Evolutionary conservation across 768 basidiomycete species (phyloP), one percentile per base, ranked within the genome.

Genomic region (Arthromyces matolae): DNA sequence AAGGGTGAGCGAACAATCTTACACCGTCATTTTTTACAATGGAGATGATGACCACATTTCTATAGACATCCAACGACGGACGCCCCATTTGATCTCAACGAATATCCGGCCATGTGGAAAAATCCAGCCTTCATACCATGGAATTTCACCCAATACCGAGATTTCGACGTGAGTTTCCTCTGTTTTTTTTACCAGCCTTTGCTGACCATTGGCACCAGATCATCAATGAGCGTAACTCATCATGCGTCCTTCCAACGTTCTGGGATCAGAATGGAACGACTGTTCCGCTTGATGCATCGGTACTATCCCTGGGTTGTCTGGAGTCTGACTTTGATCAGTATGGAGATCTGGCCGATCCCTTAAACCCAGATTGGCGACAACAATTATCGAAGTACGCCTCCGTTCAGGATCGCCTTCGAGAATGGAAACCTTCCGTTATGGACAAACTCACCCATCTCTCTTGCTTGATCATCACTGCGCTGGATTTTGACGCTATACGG

Each of bases 261-360:
- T 95, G 89, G 88, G 66, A 77, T 35, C 83, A 93, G 40, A 80
- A 85, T 53, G 93, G 87, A 18, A 74, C 76, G 0, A 69, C 80
- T 40, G 70, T 89, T 55, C 68, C 77, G 8, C 65, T 79, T n/a
- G 67, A 81, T 45, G 68, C 72, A 22, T 50, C 50, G 5, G 41
- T 31, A 9, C 35, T 20, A 8, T 41, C 31, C 10, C 68, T 76
- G 40, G 93, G 93, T 16, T 96, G 93, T 65, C 71, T 84, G 53
- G 63, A 68, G 12, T 93, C 89, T 14, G 91, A 93, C 52, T 94
- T 95, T 57, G 93, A 96, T 67, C 93, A 95, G 52, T 96, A 88
- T 57, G 93, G 93, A 52, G 93, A 96, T 69, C 90, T 92, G 81
- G 93, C 95, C 65, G 93, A 93, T 53, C 95, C 95, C 84, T 92